Evolutionary conservation across 352 stramenopile genomes (phyloP).

Genomic region (Globisporangium camurandrum): DNA sequence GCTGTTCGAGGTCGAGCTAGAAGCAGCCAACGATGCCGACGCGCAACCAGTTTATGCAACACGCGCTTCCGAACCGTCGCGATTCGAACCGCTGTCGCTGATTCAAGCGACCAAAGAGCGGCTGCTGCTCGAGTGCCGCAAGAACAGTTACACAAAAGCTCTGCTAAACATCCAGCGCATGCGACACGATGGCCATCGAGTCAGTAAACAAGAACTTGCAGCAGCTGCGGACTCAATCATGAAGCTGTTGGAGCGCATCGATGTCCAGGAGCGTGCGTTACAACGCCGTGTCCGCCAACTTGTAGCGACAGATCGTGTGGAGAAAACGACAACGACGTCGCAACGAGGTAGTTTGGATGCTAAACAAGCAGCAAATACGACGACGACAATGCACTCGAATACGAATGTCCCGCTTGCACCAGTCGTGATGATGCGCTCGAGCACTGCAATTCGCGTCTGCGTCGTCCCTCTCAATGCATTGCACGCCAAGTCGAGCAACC

Average conservation of each 20-base stretch:
- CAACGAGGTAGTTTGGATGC: too few relatives aligned
- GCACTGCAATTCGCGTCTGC: constrained; percentile 40
- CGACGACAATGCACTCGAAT: background rate
- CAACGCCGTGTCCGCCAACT: constrained; percentile 5
- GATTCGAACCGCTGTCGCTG: constrained; percentile 6
- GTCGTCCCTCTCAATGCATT: constrained; percentile 32
- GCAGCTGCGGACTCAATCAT: constrained; percentile 29
- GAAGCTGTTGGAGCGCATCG: constrained; percentile 29
- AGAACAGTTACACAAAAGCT: constrained; percentile 39
- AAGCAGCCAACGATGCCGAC: constrained; percentile 30
- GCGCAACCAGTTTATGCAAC: constrained; percentile 2
- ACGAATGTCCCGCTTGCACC: constrained; percentile 26
- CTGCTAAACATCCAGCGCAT: constrained; percentile 44
- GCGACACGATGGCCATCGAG: constrained; percentile 6
- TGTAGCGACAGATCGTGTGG: too few relatives aligned
- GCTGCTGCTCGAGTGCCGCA: constrained; percentile 35
- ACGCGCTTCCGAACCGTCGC: background rate
- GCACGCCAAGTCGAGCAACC: background rate
- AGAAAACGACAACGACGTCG: too few relatives aligned
- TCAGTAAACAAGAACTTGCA: background rate
- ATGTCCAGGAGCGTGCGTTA: constrained; percentile 38
- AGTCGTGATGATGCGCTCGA: constrained; percentile 41
- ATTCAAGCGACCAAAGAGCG: constrained; percentile 18
- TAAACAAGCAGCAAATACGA: background rate
- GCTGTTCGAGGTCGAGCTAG: constrained; percentile 48